Evolutionary conservation across 2,329 filamentous ascomycete genomes (phyloP), one percentile per base, ranked within the genome.

Genomic region (Fusarium sp.): DNA sequence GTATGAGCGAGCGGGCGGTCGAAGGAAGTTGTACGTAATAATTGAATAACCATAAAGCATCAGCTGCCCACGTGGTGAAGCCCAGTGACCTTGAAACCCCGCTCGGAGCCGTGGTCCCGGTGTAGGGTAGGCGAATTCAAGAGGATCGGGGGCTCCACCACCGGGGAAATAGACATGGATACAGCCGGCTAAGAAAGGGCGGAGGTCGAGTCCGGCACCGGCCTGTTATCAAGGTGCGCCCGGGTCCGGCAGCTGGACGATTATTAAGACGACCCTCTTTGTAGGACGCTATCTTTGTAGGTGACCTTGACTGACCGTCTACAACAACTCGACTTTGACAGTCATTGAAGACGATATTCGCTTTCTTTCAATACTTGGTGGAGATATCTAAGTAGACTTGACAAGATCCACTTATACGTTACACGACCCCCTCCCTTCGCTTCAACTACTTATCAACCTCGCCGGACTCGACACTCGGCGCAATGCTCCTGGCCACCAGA

Each of bases 171-270:
- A 30, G 54, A 35, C 69, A 68, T 60, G 76, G 76, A 71, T 78
- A 78, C 56, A 67, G 69, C 73, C 76, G 76, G 76, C 65, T 78
- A 78, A 62, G 74, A 71, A 63, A 73, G 76, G 76, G 37, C 73
- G 75, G 74, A 37, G 57, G 54, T 33, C 38, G 58, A 33, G 73
- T 73, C 76, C 74, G 75, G 75, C 75, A 78, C 76, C 76, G 76
- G 76, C 70, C 66, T 73, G 50, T 73, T 75, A 68, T 66, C 71
- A 66, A 65, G 64, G 45, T 61, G 40, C 45, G 68, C 50, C 61
- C 74, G 74, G 72, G 63, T 70, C 63, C 68, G 67, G 58, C 33
- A 30, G 61, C 17, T 47, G 14, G 14, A 40, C 22, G 71, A 64
- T 74, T 75, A 73, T 59, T 74, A 76, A 71, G 67, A 59, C 57